Evolutionary conservation across 2,329 filamentous ascomycete species (phyloP), one percentile per base, ranked within the genome.

Genomic region (Fusarium devonianum): DNA sequence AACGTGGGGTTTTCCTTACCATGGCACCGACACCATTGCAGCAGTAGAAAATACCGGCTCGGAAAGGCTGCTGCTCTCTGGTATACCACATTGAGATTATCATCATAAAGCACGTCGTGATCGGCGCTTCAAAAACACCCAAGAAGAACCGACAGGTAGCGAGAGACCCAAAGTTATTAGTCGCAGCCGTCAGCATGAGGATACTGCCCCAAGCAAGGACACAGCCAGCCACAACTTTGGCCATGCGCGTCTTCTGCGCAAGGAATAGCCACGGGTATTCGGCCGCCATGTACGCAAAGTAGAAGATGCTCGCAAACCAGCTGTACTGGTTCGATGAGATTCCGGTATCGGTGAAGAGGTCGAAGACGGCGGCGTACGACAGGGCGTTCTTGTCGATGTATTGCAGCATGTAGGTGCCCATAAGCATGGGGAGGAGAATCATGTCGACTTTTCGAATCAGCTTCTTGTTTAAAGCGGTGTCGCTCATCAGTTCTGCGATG

Each of bases 371-470:
- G 0, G 75, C 73, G 58, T 82, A 83, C 0, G 72, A 73, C 2
- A 82, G 65, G 0, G 79, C 75, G 43, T 76, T 74, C 63, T 83
- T 84, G 62, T 82, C 79, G 53, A 82, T 79, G 56, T 78, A 82
- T 53, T 83, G 79, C 5, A 83, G 66, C n/a, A 77, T 65, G 35
- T 75, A 80, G 1, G 77, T 79, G 1, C 73, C 72, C 35, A 72
- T 72, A 2, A 84, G 72, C 10, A 83, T 65, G 0, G 80, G 81
- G 12, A 83, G 68, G 7, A 83, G 58, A 0, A 76, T 62, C 34
- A 74, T 64, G 52, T 83, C 80, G 18, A 83, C 75, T 34, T 75
- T 78, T 11, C 76, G 70, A 11, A 60, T 57, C 7, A 60, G 14
- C 2, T 28, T 35, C 25, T 59, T 59, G 39, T 59, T 59, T 12